phyloP scores from a whole-genome alignment of 2,329 filamentous ascomycete genomes.

The Colletotrichum spaethianum region DNA sequence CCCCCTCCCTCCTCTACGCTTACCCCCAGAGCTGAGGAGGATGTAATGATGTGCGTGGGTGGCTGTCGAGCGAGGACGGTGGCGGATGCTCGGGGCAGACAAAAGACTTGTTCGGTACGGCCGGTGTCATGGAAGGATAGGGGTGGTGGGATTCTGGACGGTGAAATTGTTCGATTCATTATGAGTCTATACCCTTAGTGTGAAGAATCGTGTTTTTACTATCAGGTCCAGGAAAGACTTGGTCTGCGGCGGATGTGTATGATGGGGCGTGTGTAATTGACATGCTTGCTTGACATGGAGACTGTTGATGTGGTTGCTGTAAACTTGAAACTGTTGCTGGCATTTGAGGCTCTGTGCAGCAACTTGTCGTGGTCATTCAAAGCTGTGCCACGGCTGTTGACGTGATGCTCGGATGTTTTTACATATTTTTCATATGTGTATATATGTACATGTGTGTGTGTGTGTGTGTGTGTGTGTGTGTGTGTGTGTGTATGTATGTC shows the following conservation, averaged over 20 bases:
- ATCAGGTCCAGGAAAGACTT: neutral
- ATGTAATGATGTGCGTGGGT: conserved; percentile 8
- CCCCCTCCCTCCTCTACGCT: neutral
- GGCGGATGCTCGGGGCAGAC: neutral
- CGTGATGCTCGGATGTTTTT: too few relatives aligned
- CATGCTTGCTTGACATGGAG: neutral
- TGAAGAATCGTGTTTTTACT: conserved; percentile 30
- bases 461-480: too few relatives aligned
- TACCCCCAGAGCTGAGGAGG: neutral
- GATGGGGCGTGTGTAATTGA: neutral
- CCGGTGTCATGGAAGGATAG: conserved; percentile 13
- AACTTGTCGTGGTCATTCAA: neutral
- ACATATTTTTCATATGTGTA: too few relatives aligned
- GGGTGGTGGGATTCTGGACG: conserved; percentile 8
- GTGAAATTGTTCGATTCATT: conserved; percentile 41
- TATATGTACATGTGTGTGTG: too few relatives aligned
- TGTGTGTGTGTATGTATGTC: too few relatives aligned
- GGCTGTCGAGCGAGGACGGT: neutral
- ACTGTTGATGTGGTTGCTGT: neutral
- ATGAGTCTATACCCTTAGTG: conserved; percentile 43
- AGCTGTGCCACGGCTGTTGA: neutral
- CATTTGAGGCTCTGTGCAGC: neutral
- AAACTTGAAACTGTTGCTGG: neutral
- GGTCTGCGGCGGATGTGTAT: neutral
- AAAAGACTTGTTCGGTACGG: neutral